Percentiles rank a stretch among this genome's conserved stretches.
Conservation (phyloP, 495 filamentous ascomycete genomes). For the Hypomontagnella submonticulosa region DNA sequence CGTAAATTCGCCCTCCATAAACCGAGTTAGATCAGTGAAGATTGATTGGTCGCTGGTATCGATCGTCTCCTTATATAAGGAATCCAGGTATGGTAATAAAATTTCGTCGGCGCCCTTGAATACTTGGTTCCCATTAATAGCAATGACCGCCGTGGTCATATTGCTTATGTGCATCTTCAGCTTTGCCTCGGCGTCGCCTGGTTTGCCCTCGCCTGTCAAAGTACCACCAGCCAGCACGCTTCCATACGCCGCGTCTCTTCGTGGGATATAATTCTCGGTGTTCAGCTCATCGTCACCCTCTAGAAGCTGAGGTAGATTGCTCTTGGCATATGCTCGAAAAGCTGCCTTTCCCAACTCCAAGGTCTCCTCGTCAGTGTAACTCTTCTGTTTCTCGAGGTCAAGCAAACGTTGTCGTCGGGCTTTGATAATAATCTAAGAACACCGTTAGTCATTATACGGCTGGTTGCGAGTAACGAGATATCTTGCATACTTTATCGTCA, state of each 20-base stretch:
- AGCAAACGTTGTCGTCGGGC: slow-evolving; percentile 83
- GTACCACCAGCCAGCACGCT: slow-evolving; percentile 71
- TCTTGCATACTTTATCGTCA: slow-evolving; percentile 77
- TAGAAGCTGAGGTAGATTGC: slow-evolving; percentile 75
- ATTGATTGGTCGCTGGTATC: slow-evolving; percentile 76
- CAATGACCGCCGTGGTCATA: slow-evolving; percentile 68
- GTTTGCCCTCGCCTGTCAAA: slow-evolving; percentile 67
- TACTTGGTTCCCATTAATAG: slow-evolving; percentile 59
- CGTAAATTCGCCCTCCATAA: slow-evolving; percentile 84
- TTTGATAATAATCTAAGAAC: slow-evolving; percentile 78
- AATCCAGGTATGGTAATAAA: slow-evolving; percentile 88
- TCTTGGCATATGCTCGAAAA: slow-evolving; percentile 76
- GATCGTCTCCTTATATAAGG: slow-evolving; percentile 75
- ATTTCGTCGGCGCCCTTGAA: slow-evolving; percentile 68
- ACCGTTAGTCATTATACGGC: slow-evolving; percentile 60
- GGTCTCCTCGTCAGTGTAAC: slow-evolving; percentile 54
- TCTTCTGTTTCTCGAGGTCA: slow-evolving; percentile 63
- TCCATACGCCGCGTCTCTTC: slow-evolving; percentile 71
- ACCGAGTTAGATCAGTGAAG: slow-evolving; percentile 80
- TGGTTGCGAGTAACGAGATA: background rate
- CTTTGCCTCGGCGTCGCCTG: slow-evolving; percentile 81
- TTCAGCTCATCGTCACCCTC: slow-evolving; percentile 54
- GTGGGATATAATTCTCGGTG: slow-evolving; percentile 64
- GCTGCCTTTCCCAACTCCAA: slow-evolving; percentile 70
- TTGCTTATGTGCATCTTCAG: slow-evolving; percentile 93